A percentile compares a stretch with the other conserved stretches of the same genome.
phyloP scores from a whole-genome alignment of 345 rosid species.

The Hypericum perforatum region DNA sequence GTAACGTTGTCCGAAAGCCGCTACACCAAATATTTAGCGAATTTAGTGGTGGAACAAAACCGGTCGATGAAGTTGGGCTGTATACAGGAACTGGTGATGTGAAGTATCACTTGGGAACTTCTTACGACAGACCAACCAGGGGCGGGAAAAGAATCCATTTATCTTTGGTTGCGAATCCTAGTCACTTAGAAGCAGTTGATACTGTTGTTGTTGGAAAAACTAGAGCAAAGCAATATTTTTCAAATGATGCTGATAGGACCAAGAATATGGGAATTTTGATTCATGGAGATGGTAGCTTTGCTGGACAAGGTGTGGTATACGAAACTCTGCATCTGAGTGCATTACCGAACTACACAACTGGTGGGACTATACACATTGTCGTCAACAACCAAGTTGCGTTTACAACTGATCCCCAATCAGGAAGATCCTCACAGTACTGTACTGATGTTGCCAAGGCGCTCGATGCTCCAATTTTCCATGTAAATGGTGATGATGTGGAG shows the following conservation, averaged over 20 bases:
- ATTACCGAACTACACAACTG: slow-evolving; percentile 67
- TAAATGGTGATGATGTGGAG: slow-evolving; percentile 68
- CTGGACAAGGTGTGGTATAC: slow-evolving; percentile 84
- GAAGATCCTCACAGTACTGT: slow-evolving; percentile 80
- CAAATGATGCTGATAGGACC: slow-evolving; percentile 50
- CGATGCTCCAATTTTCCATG: slow-evolving; percentile 73
- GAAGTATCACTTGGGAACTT: slow-evolving; percentile 76
- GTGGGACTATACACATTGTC: slow-evolving; percentile 81
- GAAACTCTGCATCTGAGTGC: slow-evolving; percentile 86
- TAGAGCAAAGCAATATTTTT: slow-evolving; percentile 72
- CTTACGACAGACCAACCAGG: slow-evolving; percentile 81
- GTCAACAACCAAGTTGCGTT: slow-evolving; percentile 89
- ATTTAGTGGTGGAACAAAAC: slow-evolving; percentile 73
- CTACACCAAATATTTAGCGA: slow-evolving; percentile 73
- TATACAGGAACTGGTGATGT: slow-evolving; percentile 86
- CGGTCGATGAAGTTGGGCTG: slow-evolving; percentile 72
- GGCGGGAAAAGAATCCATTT: slow-evolving; percentile 80
- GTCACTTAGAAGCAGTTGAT: slow-evolving; percentile 86
- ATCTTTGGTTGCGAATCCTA: slow-evolving; percentile 80
- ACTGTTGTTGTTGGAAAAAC: slow-evolving; percentile 80
- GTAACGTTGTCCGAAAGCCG: slow-evolving; percentile 74
- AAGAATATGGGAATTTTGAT: slow-evolving; percentile 69
- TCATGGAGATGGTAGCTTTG: slow-evolving; percentile 89
- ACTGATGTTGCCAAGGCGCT: slow-evolving; percentile 87
- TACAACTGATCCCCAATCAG: slow-evolving; percentile 68